Conservation (phyloP, 139 green algal species). For the Astrephomene gubernaculifera region DNA sequence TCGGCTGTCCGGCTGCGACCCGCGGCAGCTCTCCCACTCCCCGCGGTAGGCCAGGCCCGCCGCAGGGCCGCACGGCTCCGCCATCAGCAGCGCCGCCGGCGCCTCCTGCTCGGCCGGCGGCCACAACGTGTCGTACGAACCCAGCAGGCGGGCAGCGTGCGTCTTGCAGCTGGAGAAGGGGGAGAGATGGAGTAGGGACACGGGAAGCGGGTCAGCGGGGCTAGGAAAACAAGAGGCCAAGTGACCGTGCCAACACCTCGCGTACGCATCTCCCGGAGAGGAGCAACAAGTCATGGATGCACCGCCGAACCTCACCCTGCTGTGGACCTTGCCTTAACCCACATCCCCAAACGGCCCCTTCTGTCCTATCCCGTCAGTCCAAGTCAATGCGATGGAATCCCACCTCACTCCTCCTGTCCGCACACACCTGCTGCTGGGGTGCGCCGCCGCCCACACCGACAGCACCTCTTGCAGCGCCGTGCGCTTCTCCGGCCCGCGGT, state of each 20-base stretch:
- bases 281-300: too few species aligned
- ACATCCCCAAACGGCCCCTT: too few species aligned
- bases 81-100: background rate
- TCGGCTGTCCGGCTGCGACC: constrained; percentile 54
- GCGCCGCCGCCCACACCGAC: constrained; percentile 6
- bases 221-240: too few species aligned
- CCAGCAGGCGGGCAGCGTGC: background rate
- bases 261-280: too few species aligned
- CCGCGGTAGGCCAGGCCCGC: background rate
- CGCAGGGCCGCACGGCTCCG: constrained; percentile 7
- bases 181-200: background rate
- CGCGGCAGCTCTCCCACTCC: constrained; percentile 66
- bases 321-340: too few species aligned
- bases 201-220: background rate
- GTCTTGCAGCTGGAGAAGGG: constrained; percentile 25
- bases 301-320: too few species aligned
- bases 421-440: constrained; percentile 15
- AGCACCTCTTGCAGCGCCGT: constrained; percentile 2
- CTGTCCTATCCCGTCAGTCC: too few species aligned
- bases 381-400: too few species aligned
- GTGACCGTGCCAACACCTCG: too few species aligned
- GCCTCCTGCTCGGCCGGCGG: background rate
- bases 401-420: too few species aligned
- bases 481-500: constrained; percentile 25
- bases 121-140: constrained; percentile 7